Percentiles rank a stretch among this genome's conserved stretches.
phyloP scores from a whole-genome alignment of 805 yeast genomes.

The Jamesozyma hellenica region DNA sequence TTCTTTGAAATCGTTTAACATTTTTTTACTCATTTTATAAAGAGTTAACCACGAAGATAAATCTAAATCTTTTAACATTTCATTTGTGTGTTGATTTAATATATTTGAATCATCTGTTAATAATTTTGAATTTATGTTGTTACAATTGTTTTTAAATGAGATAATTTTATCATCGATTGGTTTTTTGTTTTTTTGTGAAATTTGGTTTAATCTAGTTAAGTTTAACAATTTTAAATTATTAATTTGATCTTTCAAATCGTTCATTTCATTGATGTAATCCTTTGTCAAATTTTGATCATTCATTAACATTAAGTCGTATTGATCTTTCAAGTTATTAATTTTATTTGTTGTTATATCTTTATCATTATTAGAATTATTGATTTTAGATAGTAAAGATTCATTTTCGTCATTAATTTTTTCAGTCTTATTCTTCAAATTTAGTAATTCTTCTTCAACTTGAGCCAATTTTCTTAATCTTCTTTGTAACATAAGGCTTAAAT shows the following conservation, averaged over 20 bases:
- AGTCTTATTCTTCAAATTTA: constrained; percentile 1
- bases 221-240: background rate
- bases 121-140: background rate
- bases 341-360: background rate
- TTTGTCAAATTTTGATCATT: constrained; percentile 19
- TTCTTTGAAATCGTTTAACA: constrained; percentile 13
- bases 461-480: constrained; percentile 61
- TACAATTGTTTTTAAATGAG: constrained; percentile 1
- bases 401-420: constrained; percentile 1
- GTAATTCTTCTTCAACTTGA: constrained; percentile 26
- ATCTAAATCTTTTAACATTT: constrained; percentile 8
- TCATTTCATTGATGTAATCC: constrained; percentile 17
- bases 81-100: background rate
- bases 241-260: constrained; percentile 5
- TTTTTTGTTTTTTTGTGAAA: background rate
- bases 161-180: background rate
- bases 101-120: background rate
- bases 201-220: background rate
- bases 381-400: background rate
- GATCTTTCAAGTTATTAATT: background rate
- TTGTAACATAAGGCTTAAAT: constrained; percentile 31
- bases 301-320: constrained; percentile 18
- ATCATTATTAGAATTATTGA: background rate
- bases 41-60: constrained; percentile 14
- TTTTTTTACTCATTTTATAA: constrained; percentile 11